A percentile compares a stretch with the other conserved stretches of the same genome.
Conservation (phyloP, 164 flowering plant genomes). For the Hamamelis virginiana region DNA sequence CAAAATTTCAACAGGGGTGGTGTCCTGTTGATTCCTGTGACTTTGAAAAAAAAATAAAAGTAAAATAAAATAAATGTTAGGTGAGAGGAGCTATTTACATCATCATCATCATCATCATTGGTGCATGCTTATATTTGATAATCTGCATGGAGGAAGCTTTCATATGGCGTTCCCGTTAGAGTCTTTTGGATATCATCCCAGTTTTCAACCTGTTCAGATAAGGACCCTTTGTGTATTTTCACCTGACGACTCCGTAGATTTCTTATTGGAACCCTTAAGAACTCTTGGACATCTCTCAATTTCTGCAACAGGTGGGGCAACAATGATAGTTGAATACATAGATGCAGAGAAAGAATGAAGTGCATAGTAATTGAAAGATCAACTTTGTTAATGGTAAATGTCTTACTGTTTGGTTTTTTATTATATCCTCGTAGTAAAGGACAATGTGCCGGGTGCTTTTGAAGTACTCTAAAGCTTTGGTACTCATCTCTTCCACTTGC, state of each 20-base stretch:
- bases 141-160: conserved; percentile 46
- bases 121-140: conserved; percentile 25
- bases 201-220: conserved; percentile 65
- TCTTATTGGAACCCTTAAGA: conserved; percentile 61
- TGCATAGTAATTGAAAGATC: neutral
- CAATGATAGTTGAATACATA: neutral
- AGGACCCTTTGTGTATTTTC: conserved; percentile 81
- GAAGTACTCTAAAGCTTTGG: conserved; percentile 55
- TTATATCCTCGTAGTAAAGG: conserved; percentile 60
- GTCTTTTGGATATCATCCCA: conserved; percentile 69
- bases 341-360: no score
- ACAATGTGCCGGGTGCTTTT: conserved; percentile 57
- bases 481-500: conserved; percentile 44
- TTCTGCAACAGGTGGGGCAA: conserved; percentile 34
- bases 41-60: neutral
- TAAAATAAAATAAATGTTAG: neutral
- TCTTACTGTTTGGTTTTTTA: conserved; percentile 60
- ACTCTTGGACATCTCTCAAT: conserved; percentile 50
- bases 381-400: neutral
- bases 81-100: conserved; percentile 1
- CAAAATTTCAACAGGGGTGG: conserved; percentile 39
- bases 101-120: conserved; percentile 8
- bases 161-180: conserved; percentile 66
- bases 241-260: conserved; percentile 74
- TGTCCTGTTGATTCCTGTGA: conserved; percentile 14